Conservation (phyloP, 768 basidiomycete genomes). For the Pholiota molesta region DNA sequence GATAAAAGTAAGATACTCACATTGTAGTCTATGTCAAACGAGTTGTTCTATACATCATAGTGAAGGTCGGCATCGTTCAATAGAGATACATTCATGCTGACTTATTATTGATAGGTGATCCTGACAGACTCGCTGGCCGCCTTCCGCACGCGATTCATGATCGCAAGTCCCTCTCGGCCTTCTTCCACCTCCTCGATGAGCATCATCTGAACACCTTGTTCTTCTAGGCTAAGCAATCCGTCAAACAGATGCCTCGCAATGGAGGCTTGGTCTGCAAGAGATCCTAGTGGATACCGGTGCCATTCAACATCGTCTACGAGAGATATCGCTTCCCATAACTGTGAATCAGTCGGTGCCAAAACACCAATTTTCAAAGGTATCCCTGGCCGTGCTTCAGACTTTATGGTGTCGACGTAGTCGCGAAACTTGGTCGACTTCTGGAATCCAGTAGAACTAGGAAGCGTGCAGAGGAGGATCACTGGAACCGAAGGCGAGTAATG, state of each 20-base stretch:
- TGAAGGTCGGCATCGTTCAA: no score
- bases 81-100: not conserved
- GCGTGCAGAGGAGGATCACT: conserved; percentile 71
- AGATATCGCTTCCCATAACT: conserved; percentile 38
- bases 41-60: not conserved
- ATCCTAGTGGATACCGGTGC: conserved; percentile 56
- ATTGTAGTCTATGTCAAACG: not conserved
- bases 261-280: conserved; percentile 56
- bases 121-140: conserved; percentile 70
- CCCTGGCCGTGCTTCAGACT: not conserved
- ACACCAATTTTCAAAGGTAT: conserved; percentile 65
- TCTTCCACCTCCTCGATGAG: conserved; percentile 85
- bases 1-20: not conserved
- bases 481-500: conserved; percentile 95
- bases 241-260: conserved; percentile 87
- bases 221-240: conserved; percentile 81
- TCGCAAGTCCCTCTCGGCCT: conserved; percentile 82
- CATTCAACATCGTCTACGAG: conserved; percentile 49
- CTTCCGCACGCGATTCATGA: conserved; percentile 94
- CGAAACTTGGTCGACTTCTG: conserved; percentile 30
- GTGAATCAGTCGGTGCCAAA: conserved; percentile 63
- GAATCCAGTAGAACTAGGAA: conserved; percentile 42
- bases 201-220: conserved; percentile 76
- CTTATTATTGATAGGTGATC: conserved; percentile 24
- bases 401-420: conserved; percentile 47